Conservation (phyloP, 306 rosid species). For the Senna siamea region DNA sequence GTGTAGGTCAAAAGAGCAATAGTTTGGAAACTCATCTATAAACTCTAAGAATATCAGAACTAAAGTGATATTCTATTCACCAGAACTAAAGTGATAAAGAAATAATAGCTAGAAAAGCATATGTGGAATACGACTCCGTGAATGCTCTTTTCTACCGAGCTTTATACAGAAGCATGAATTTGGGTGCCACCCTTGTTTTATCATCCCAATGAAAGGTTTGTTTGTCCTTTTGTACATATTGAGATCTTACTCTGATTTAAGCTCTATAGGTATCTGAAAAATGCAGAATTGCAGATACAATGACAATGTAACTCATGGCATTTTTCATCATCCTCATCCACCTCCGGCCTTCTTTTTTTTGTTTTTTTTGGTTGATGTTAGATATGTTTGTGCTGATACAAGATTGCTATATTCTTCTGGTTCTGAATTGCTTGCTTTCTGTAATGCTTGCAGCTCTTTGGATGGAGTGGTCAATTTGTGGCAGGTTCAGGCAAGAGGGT, state of each 20-base stretch:
- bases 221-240: neutral
- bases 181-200: no score
- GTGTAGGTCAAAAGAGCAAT: neutral
- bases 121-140: neutral
- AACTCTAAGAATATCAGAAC: neutral
- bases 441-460: constrained; percentile 70
- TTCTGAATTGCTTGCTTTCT: constrained; percentile 38
- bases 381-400: neutral
- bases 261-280: neutral
- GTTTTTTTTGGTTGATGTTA: neutral
- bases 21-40: neutral
- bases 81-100: neutral
- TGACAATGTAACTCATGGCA: neutral
- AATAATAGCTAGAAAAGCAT: neutral
- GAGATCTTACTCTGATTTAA: neutral
- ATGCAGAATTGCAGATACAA: neutral
- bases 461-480: constrained; percentile 84
- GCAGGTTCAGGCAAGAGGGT: constrained; percentile 71
- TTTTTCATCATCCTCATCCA: neutral
- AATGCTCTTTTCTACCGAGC: neutral
- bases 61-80: no score
- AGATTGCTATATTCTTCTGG: constrained; percentile 1
- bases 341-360: neutral
- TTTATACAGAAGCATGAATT: neutral
- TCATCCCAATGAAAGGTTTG: no score